A percentile compares a stretch with the other conserved stretches of the same genome.
These are phyloP conservation scores for Pyrus betulifolia DNA, from an alignment of 306 rosid species.

Conservation along the genomic window DNA sequence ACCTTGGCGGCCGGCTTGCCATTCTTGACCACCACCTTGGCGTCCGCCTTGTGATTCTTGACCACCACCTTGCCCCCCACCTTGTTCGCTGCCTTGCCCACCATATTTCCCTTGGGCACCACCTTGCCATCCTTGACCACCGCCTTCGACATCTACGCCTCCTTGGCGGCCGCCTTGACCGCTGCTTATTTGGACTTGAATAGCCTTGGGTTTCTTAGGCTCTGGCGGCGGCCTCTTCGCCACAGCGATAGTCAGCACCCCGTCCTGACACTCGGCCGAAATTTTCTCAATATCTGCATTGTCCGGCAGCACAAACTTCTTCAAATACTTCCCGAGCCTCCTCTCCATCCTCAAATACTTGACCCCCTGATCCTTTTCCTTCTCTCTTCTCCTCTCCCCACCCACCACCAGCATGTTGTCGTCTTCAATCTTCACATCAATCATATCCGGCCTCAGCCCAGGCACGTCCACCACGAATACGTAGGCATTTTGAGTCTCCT, in stretches of 20 bases:
- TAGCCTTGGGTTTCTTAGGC: constrained; percentile 30
- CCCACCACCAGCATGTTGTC: constrained; percentile 30
- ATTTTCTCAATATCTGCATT: constrained; percentile 31
- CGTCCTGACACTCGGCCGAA: constrained; percentile 27
- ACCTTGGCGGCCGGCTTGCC: background rate
- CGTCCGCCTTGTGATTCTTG: background rate
- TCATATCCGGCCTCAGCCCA: constrained; percentile 24
- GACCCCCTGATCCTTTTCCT: constrained; percentile 17
- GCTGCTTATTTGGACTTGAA: constrained; percentile 18
- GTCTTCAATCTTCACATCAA: constrained; percentile 30
- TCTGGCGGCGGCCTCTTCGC: constrained; percentile 38
- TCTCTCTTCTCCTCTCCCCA: constrained; percentile 41
- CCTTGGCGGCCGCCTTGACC: background rate
- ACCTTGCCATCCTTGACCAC: background rate
- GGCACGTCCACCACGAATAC: constrained; percentile 31
- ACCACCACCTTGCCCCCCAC: background rate
- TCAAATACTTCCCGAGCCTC: constrained; percentile 42
- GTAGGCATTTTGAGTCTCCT: constrained; percentile 22
- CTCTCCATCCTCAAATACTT: constrained; percentile 47
- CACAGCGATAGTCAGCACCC: constrained; percentile 29
- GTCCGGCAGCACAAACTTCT: constrained; percentile 40
- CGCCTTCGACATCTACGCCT: background rate
- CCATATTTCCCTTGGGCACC: background rate
- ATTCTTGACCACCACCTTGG: background rate
- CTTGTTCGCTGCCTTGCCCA: background rate